phyloP scores from a whole-genome alignment of 495 filamentous ascomycete species.

The Xylaria castorea region DNA sequence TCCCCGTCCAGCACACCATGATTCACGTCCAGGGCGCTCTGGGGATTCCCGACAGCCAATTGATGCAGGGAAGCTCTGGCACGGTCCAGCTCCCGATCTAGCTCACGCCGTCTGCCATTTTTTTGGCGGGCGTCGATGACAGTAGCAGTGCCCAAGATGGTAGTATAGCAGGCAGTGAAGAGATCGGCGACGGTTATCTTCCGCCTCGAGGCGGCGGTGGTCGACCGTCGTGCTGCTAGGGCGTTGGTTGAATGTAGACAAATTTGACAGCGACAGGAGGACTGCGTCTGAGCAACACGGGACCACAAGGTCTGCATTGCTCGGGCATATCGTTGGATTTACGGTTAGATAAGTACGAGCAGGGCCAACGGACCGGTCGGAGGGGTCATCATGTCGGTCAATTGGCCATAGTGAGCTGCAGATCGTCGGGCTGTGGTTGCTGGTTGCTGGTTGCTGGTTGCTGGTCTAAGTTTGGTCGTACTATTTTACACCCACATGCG shows the following conservation, averaged over 20 bases:
- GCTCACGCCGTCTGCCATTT: conserved; percentile 64
- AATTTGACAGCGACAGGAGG: conserved; percentile 66
- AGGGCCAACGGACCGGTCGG: conserved; percentile 25
- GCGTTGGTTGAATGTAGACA: conserved; percentile 63
- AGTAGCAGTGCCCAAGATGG: conserved; percentile 75
- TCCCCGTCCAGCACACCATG: neutral
- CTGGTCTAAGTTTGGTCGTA: too few species aligned
- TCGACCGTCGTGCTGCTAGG: conserved; percentile 59
- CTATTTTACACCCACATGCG: neutral
- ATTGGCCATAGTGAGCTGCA: conserved; percentile 23
- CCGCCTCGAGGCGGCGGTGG: conserved; percentile 58
- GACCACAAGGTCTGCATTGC: conserved; percentile 76
- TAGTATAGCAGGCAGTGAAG: conserved; percentile 73
- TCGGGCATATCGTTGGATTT: conserved; percentile 43
- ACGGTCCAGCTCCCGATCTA: conserved; percentile 63
- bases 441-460: neutral
- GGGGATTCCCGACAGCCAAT: conserved; percentile 34
- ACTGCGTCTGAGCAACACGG: conserved; percentile 67
- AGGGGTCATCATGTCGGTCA: conserved; percentile 10
- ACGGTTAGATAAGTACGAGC: neutral
- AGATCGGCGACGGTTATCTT: conserved; percentile 64
- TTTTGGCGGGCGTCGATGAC: conserved; percentile 70
- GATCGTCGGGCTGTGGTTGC: neutral
- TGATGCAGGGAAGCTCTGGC: conserved; percentile 50
- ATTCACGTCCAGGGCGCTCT: neutral